Evolutionary conservation across 495 filamentous ascomycete species (phyloP), one percentile per base, ranked within the genome.

Genomic region (Achaetomiella virescens): DNA sequence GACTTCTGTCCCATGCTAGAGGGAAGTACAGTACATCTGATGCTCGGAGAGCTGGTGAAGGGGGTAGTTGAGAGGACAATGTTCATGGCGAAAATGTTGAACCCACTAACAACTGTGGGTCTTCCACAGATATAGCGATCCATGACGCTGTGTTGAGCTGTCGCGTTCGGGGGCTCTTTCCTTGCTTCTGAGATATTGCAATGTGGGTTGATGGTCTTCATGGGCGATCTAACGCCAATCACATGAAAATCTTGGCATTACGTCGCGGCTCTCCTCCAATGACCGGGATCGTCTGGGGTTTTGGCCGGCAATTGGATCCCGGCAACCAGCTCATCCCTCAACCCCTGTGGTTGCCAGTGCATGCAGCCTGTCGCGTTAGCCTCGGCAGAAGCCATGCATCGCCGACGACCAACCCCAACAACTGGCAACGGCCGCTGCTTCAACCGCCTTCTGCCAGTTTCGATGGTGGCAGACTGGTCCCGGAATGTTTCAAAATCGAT

Each of bases 371-470:
- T 52, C 48, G 22, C 37, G 36, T 42, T 41, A 42, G 38, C 49
- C 49, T 52, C 49, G 49, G 49, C 49, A 52, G 49, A 52, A 42
- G 37, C 37, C 49, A 42, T 41, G 24, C 31, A 2, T 25, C 49
- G 37, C 49, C 37, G 49, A 52, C 49, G 1, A 52, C 36, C 48
- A 51, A 51, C 14, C 25, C 21, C 48, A 18, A 37, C 6, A 29
- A 35, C 46, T 8, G 14, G 29, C 29, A 22, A 37, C 3, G 17
- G 10, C 20, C 36, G 25, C n/a, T 40, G 9, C 31, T 15, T 37
- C 35, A 27, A n/a, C 48, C 6, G 33, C 35, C n/a, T 52, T 52
- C 49, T 21, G 14, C 29, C 24, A 22, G 22, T 9, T 31, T 52
- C 37, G 49, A 31, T 38, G 22, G 18, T 42, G 49, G 49, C 36